A percentile compares a stretch with the other conserved stretches of the same genome.
Conservation (phyloP, 2,329 filamentous ascomycete species). For the Fusarium bactridioides region DNA sequence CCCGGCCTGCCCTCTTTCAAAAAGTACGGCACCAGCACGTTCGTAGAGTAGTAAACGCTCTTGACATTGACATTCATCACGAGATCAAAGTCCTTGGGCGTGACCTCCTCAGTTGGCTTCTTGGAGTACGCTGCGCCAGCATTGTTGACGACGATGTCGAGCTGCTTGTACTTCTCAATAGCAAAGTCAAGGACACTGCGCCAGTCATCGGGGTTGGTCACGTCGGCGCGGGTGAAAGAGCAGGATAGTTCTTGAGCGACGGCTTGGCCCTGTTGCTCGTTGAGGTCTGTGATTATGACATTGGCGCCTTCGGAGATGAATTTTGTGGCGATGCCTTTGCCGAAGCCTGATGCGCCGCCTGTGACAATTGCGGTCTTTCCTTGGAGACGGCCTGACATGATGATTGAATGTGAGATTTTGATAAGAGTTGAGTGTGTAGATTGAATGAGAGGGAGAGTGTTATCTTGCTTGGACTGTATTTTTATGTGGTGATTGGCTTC, state of each 20-base stretch:
- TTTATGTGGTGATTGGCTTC: neutral
- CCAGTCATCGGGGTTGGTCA: conserved; percentile 58
- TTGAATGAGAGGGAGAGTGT: neutral
- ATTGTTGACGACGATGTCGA: conserved; percentile 70
- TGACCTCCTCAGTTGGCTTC: conserved; percentile 70
- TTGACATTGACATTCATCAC: conserved; percentile 76
- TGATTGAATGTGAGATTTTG: neutral
- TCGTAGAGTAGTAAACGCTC: conserved; percentile 67
- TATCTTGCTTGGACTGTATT: neutral
- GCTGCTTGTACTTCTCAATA: conserved; percentile 55
- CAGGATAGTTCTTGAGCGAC: conserved; percentile 56
- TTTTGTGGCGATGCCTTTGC: conserved; percentile 22
- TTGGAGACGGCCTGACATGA: conserved; percentile 47
- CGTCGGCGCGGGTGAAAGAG: conserved; percentile 45
- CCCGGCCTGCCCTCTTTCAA: conserved; percentile 64
- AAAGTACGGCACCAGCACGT: conserved; percentile 68
- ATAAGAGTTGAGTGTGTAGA: neutral
- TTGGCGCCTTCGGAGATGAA: conserved; percentile 23
- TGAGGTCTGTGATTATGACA: conserved; percentile 66
- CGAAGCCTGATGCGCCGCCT: conserved; percentile 59
- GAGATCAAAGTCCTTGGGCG: conserved; percentile 70
- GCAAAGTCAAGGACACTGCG: conserved; percentile 55
- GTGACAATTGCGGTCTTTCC: conserved; percentile 51
- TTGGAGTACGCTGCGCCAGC: conserved; percentile 67
- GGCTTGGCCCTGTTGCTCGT: conserved; percentile 58